Base-by-base conservation (phyloP, 2,329 filamentous ascomycete genomes). In the Cladophialophora carrionii region DNA sequence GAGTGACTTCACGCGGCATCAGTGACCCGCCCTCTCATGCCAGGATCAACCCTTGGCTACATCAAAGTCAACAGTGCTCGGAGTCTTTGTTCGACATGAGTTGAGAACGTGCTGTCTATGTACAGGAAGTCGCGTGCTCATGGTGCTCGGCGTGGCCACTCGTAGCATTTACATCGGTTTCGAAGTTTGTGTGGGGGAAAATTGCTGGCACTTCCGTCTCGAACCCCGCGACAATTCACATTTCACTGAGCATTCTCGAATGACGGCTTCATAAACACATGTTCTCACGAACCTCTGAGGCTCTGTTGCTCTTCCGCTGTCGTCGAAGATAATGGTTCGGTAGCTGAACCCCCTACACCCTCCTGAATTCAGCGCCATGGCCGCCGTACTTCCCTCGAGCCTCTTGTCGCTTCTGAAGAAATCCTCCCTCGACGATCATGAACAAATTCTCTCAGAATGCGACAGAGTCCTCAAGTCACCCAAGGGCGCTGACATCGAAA, bases 391-490 rank as follows among this genome's bases (percentile, higher is more conserved):
- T 70, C 76, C 78, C 46, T 78, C 80, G 65, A 80, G 81, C 57
- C 78, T 89, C 63, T 78, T 81, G 68, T 79, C 82, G 64, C 80
- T 88, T 64, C 79, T 88, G 65, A 81, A 84, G 73, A 83, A 82
- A 70, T 79, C 84, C 34, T 80, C 82, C 61, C 83, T 88, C 72
- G 82, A 86, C 68, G 86, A 88, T 74, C 85, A 88, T 74, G 84
- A 87, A 64, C 83, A 87, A 76, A 76, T 87, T 32, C 80, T 89
- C 52, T 80, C 82, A 67, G 84, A 85, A 49, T 84, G 84, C 74
- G 84, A 88, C 73, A 80, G 78, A 37, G 77, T 79, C 0, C 78
- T 88, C 54, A 83, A 85, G 73, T 83, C 83, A 64, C 83, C 82
- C n/a, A 86, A 85, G 71, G 57, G 48, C 46, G 77, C 77, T 58